Evolutionary conservation across 176 grass and related monocot species (phyloP).

Genomic region (Rhynchospora pubera): DNA sequence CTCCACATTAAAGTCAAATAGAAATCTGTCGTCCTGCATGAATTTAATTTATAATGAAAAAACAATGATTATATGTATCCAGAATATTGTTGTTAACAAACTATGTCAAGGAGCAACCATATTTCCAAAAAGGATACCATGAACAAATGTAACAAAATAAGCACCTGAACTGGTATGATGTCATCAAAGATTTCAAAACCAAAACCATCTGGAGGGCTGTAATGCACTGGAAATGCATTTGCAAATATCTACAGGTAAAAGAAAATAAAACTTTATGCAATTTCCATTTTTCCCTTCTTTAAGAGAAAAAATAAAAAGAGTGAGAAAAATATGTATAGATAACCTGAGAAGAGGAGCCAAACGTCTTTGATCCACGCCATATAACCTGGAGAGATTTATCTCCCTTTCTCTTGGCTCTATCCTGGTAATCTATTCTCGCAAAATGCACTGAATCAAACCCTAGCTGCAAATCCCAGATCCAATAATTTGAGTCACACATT

Average conservation of each 20-base stretch:
- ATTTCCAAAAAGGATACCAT: not conserved
- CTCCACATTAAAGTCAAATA: slow-evolving; percentile 84
- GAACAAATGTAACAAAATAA: not conserved
- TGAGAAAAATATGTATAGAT: not conserved
- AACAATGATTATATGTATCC: not conserved
- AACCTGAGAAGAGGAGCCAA: slow-evolving; percentile 85
- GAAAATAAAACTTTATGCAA: not conserved
- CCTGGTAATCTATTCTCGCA: slow-evolving; percentile 97
- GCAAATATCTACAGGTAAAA: slow-evolving; percentile 68
- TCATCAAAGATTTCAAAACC: slow-evolving; percentile 61
- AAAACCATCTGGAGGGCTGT: slow-evolving; percentile 76
- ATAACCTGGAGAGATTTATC: slow-evolving; percentile 82
- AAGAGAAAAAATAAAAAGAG: not conserved
- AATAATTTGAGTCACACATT: not conserved
- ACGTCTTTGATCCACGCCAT: slow-evolving; percentile 82
- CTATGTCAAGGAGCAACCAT: not conserved
- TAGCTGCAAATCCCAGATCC: slow-evolving; percentile 47
- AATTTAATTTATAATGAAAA: slow-evolving; percentile 19
- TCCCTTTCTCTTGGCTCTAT: slow-evolving; percentile 54
- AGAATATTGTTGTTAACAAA: not conserved
- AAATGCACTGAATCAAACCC: slow-evolving; percentile 88
- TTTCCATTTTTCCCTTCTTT: not conserved
- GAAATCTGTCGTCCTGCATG: slow-evolving; percentile 59
- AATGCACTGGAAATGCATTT: slow-evolving; percentile 85
- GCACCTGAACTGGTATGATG: slow-evolving; percentile 69